Base-by-base conservation (phyloP, 345 rosid genomes). In the Salix viminalis region DNA sequence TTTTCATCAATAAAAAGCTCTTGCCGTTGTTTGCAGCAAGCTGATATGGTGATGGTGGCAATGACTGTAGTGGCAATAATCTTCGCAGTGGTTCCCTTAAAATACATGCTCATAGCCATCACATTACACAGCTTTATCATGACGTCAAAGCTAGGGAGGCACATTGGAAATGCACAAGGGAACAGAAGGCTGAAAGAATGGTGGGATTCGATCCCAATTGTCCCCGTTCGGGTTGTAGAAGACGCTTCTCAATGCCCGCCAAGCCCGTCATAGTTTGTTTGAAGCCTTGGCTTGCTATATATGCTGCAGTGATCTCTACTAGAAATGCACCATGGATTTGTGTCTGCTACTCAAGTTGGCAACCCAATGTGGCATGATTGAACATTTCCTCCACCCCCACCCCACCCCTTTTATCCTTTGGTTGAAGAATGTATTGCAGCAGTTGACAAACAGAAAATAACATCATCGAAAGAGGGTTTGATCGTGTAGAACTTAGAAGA, bases 131-230 rank as follows among this genome's bases (percentile, higher is more conserved):
- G 54, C 75, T 82, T 88, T 67, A 23, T 87, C 4, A 76, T 79
- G 86, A 92, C 87, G 74, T 88, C 92, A 11, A 81, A 81, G 71
- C 48, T 87, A 7, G 91, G 91, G 69, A 87, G 80, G 83, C 30
- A 48, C 76, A 65, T 83, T 66, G 82, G 54, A 76, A 84, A 83
- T 39, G 88, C 86, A n/a, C 85, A 82, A 76, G 89, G 91, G 56
- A 86, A 89, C 61, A 82, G 97, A 48, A 84, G 97, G 76, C 70
- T 88, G 28, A 85, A 85, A 69, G 97, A 92, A 83, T 94, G 99
- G 99, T 96, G 98, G 98, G 97, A 87, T 65, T 88, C 97, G 0
- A 92, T 94, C 80, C 98, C 99, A 3, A 82, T 90, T 41, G 83
- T 80, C 34, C 93, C 89, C 0, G 88, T 94, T 60, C 94, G 89